These are phyloP conservation scores for Tricharina praecox DNA, from an alignment of 495 filamentous ascomycete species.

Conservation along the genomic window DNA sequence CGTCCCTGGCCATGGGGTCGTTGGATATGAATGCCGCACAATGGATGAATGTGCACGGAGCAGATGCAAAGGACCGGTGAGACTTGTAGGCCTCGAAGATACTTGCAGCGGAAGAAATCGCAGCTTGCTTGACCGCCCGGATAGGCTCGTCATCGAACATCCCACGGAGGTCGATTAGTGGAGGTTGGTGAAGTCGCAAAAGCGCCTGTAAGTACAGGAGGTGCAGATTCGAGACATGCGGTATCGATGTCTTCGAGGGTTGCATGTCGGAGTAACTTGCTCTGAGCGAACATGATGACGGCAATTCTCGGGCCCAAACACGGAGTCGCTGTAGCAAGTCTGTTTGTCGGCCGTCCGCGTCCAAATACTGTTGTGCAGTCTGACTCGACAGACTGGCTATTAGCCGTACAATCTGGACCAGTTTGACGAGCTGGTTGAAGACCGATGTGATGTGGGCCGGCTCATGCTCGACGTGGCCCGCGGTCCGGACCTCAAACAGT, in stretches of 20 bases:
- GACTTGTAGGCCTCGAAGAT: constrained; percentile 7
- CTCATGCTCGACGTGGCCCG: not conserved
- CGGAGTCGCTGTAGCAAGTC: constrained; percentile 8
- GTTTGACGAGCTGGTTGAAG: constrained; percentile 9
- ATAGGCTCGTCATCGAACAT: not conserved
- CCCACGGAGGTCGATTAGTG: not conserved
- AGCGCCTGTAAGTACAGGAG: constrained; percentile 11
- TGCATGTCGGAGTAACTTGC: constrained; percentile 1
- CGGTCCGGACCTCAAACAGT: not conserved
- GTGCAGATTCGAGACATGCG: constrained; percentile 10
- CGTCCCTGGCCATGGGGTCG: constrained; percentile 1
- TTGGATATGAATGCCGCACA: constrained; percentile 1
- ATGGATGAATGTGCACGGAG: constrained; percentile 10
- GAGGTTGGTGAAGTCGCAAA: constrained; percentile 4
- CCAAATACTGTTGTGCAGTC: not conserved
- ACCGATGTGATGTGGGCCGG: constrained; percentile 12
- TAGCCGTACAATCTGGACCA: constrained; percentile 6
- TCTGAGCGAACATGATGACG: not conserved
- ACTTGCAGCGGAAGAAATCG: constrained; percentile 1
- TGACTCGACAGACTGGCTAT: not conserved
- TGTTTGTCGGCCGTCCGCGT: not conserved
- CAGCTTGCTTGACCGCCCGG: not conserved
- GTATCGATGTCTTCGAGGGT: not conserved
- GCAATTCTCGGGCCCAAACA: constrained; percentile 8
- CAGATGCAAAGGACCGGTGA: constrained; percentile 2